Evolutionary conservation across 2,329 filamentous ascomycete genomes (phyloP), one percentile per base, ranked within the genome.

Genomic region (Alternaria atra): DNA sequence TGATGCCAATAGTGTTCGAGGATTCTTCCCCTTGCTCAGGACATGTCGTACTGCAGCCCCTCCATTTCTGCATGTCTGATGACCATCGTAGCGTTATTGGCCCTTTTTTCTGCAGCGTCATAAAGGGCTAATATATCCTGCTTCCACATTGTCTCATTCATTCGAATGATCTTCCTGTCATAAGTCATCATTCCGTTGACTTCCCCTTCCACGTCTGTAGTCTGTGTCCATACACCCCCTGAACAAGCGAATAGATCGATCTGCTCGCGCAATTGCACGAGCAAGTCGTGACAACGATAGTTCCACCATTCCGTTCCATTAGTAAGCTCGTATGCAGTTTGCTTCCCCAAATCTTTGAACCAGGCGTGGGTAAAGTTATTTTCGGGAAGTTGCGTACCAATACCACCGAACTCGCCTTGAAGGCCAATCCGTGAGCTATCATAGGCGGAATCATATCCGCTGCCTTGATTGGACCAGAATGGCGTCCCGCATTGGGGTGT

Each of bases 191-290:
- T 79, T 0, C 90, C 90, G 66, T 92, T 92, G 8, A 92, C 87
- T 73, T 92, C 90, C 5, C 89, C 90, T 73, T 92, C 90, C 0
- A 92, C 90, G 67, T 92, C 90, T 0, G 88, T 90, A 0, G 89
- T 92, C 80, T 92, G 90, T 1, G 90, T 92, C 84, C 89, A 92
- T 0, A 92, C 85, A 10, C 85, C 90, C 0, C 86, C 90, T 34
- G 86, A 90, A 77, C 90, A 92, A 0, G 86, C 82, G 57, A 83
- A 91, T 10, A 77, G 77, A 59, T 86, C 81, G 12, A 82, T 75
- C 60, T 86, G 85, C 2, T 83, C 81, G 12, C 73, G 69, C 3
- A 87, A 73, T 59, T 86, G 83, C 4, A 52, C 65, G 3, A 86
- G 77, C 2, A 86, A 73, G 13, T 84, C 67, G 42, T 88, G 84